phyloP scores from a whole-genome alignment of 148 eudicot species.

The Silene conica region DNA sequence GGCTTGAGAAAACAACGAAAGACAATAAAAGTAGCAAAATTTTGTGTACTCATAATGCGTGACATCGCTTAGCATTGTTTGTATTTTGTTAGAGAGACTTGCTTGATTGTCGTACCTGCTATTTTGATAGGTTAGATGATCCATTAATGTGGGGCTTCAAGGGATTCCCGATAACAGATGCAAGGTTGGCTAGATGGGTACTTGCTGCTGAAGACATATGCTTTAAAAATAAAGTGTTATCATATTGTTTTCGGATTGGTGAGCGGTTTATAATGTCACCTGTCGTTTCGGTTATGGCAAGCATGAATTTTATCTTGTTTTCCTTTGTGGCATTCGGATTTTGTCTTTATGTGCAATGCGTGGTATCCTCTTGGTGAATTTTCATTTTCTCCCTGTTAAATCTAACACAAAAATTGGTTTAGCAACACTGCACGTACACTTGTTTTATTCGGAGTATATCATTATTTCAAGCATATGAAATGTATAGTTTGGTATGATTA shows the following conservation, averaged over 20 bases:
- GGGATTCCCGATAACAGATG: constrained; percentile 71
- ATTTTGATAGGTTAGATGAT: constrained; percentile 78
- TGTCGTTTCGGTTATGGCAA: constrained; percentile 7
- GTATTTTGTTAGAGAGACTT: neutral
- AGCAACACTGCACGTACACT: neutral
- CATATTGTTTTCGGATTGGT: constrained; percentile 88
- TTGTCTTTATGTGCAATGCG: constrained; percentile 1
- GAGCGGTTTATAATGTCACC: constrained; percentile 13
- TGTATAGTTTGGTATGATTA: neutral
- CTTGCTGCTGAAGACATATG: constrained; percentile 96
- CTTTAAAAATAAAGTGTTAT: constrained; percentile 68
- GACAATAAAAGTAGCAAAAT: neutral
- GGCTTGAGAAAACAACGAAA: constrained; percentile 9
- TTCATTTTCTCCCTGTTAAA: neutral
- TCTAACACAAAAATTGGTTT: neutral
- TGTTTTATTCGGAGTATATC: neutral
- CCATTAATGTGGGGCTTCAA: constrained; percentile 95
- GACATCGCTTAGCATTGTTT: neutral
- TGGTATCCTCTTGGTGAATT: neutral
- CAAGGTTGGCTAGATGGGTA: constrained; percentile 75
- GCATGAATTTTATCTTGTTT: constrained; percentile 5
- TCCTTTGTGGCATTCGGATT: neutral
- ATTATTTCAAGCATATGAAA: neutral
- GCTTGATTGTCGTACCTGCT: constrained; percentile 12
- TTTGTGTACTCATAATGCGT: neutral